These are phyloP conservation scores for Phytomonas serpens DNA, from an alignment of 208 protist genomes.

Conservation along the genomic window DNA sequence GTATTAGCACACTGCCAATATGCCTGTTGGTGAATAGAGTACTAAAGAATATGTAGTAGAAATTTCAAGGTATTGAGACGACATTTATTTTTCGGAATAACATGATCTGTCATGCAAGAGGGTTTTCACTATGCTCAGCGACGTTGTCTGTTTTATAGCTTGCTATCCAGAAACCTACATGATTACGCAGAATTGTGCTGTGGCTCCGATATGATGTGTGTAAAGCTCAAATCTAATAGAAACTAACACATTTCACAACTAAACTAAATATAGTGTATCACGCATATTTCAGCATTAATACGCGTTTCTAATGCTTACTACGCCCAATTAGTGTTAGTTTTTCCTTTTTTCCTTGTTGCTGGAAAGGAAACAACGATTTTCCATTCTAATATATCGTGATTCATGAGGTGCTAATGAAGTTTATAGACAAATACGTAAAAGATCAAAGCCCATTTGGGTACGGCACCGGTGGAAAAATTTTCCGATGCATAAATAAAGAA, in stretches of 20 bases:
- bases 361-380: neutral
- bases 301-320: conserved; percentile 1
- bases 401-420: conserved; percentile 20
- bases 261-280: neutral
- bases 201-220: neutral
- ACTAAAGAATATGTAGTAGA: neutral
- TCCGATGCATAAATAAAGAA: conserved; percentile 34
- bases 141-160: neutral
- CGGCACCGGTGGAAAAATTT: conserved; percentile 31
- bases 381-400: neutral
- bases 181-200: neutral
- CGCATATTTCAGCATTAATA: neutral
- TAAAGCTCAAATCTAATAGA: neutral
- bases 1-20: neutral
- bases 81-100: neutral
- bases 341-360: conserved; percentile 14
- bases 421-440: conserved; percentile 47
- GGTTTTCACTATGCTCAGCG: neutral
- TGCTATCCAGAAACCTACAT: neutral
- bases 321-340: conserved; percentile 6
- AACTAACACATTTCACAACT: neutral
- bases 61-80: neutral
- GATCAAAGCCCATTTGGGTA: conserved; percentile 27
- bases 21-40: neutral
- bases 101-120: neutral